phyloP scores from a whole-genome alignment of 1,284 basidiomycete species.

The Boletus sp. region DNA sequence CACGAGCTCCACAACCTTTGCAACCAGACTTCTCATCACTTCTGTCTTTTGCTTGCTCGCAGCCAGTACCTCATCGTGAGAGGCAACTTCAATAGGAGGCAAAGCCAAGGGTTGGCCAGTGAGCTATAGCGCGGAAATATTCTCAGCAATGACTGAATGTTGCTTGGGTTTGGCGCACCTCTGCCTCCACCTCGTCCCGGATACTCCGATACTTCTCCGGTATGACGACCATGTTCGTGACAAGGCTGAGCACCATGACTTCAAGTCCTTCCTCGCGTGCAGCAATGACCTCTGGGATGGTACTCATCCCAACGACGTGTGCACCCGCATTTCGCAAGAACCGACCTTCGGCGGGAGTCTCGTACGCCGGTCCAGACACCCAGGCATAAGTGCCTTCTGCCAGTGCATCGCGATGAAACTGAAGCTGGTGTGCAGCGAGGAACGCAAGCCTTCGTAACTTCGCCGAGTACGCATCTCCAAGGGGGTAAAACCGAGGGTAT shows the following conservation, averaged over 20 bases:
- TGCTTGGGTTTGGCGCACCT: constrained; percentile 43
- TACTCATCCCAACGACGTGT: constrained; percentile 87
- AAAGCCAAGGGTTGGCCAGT: constrained; percentile 49
- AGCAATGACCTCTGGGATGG: constrained; percentile 84
- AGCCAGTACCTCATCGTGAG: constrained; percentile 79
- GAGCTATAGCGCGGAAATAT: constrained; percentile 41
- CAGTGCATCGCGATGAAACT: constrained; percentile 43
- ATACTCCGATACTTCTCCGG: constrained; percentile 67
- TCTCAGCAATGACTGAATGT: constrained; percentile 6
- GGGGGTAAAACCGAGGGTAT: constrained; percentile 69
- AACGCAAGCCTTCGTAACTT: constrained; percentile 65
- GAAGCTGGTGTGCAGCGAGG: constrained; percentile 59
- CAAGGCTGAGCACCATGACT: constrained; percentile 72
- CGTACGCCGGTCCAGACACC: constrained; percentile 83
- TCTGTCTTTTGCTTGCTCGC: constrained; percentile 68
- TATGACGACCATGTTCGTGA: constrained; percentile 81
- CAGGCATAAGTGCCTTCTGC: constrained; percentile 81
- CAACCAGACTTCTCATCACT: constrained; percentile 65
- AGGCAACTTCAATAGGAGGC: constrained; percentile 50
- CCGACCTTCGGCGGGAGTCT: constrained; percentile 78
- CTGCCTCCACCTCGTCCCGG: constrained; percentile 66
- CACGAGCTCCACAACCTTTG: constrained; percentile 51
- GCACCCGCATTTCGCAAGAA: constrained; percentile 69
- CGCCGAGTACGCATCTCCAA: constrained; percentile 76
- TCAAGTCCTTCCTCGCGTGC: constrained; percentile 72